Percentiles rank a stretch among this genome's conserved stretches.
Evolutionary conservation across 106 monocot species (phyloP).

Genomic region (Dendrobium chrysotoxum): DNA sequence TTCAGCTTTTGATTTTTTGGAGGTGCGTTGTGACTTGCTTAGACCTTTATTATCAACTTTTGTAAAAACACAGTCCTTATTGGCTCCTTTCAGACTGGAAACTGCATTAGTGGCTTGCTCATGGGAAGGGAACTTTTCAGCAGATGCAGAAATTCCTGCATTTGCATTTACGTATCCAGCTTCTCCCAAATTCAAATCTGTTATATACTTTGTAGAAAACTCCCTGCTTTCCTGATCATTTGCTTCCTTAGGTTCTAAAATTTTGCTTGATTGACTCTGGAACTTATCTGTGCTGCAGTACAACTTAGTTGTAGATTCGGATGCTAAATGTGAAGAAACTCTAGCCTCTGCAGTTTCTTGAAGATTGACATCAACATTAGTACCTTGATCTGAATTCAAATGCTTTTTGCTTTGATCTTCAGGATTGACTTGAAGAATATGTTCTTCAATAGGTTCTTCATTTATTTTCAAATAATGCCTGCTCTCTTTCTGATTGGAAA

Average conservation of each 20-base stretch:
- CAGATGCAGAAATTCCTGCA: not conserved
- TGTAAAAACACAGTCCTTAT: not conserved
- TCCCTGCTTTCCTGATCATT: not conserved
- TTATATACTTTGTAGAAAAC: not conserved
- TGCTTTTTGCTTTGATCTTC: not conserved
- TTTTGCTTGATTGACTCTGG: not conserved
- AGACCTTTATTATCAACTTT: not conserved
- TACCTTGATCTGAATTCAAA: not conserved
- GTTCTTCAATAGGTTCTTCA: not conserved
- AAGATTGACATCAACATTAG: not conserved
- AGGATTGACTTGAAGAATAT: not conserved
- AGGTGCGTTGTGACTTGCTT: not conserved
- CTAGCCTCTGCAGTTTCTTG: not conserved
- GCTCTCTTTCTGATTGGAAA: not conserved
- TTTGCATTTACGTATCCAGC: not conserved
- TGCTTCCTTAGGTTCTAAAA: not conserved
- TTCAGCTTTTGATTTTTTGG: not conserved
- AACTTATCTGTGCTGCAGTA: not conserved
- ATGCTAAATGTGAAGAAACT: not conserved
- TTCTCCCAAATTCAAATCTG: not conserved
- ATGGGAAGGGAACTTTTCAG: not conserved
- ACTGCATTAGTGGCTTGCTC: not conserved
- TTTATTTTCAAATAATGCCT: slow-evolving; percentile 2
- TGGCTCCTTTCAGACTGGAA: not conserved
- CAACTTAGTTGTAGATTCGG: not conserved